Evolutionary conservation across 495 filamentous ascomycete genomes (phyloP), one percentile per base, ranked within the genome.

Genomic region (Lasiosphaeriaceae sp.): DNA sequence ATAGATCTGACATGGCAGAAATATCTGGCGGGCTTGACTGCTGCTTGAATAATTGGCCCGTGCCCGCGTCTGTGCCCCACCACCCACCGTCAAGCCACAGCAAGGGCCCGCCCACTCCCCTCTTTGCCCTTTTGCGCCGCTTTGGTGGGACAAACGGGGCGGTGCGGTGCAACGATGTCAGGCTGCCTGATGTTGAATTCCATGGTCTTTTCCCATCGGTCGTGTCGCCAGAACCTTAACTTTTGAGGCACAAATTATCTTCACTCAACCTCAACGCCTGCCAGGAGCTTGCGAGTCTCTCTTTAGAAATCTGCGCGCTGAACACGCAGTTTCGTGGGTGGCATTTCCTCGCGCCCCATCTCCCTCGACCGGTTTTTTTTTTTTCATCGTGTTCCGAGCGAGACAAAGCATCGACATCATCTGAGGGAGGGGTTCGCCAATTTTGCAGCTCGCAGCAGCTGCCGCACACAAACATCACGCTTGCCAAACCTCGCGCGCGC

Each of bases 371-470:
- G 9, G 14, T 17, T 11, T n/a, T 43, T 2, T 4, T 17, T 12
- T 14, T 43, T 12, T 5, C 9, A 5, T 12, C 39, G 4, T 12
- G 5, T 14, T 17, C 39, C 39, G 14, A 43, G 39, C 39, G 39
- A 47, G 6, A 47, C 53, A 75, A 80, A 52, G 64, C 79, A 59
- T 74, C 80, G 11, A 85, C 86, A 3, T 72, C 12, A 7, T 17
- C 39, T 35, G 52, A 78, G 89, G 68, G 79, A 83, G 59, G 86
- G 90, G 55, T 84, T 87, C 80, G 96, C 50, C 45, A 47, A 47
- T 47, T 22, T 47, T 43, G 39, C 19, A 47, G 22, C 45, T 47
- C n/a, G 45, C 45, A 83, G 84, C 43, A 82, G 81, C 50, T 63
- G 74, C 54, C 66, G 71, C 67, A 49, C 66, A 72, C 51, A 69